Evolutionary conservation across 805 yeast genomes (phyloP), one percentile per base, ranked within the genome.

Genomic region (Cephaloascus fragrans): DNA sequence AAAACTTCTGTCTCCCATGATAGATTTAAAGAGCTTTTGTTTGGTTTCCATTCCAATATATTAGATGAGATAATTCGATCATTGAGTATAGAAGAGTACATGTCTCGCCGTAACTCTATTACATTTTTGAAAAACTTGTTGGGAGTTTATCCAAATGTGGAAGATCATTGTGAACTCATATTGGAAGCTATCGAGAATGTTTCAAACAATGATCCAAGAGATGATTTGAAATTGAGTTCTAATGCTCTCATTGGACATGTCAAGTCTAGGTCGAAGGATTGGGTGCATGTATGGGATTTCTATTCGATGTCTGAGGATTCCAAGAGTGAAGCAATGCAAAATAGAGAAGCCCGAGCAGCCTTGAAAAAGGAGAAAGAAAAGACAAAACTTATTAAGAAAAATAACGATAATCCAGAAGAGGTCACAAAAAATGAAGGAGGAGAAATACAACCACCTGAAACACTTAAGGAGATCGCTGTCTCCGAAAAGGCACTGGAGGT

Each of bases 51-150:
- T 50, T 45, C 57, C 2, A 49, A 52, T 1, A 53, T 84, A 5
- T 56, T 77, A 12, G 54, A 57, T 2, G 73, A 71, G 23, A 45
- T 79, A 8, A 46, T 55, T 8, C 46, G 53, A 2, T 64, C 78
- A 3, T 57, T 82, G 34, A 50, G 54, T 16, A 69, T 73, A 4
- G 55, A 61, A 3, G 82, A 81, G 40, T 89, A 87, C 54, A 82
- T 84, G 76, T 78, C 83, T 2, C 71, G 93, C 38, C 74, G 88
- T 40, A 89, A 88, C 57, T 75, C 86, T 3, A 83, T 88, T 42
- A 81, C 84, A 1, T 75, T 86, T 48, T 62, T 88, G 63, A 85
- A 81, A 52, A 77, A 77, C 46, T 57, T 81, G 34, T 59, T 80
- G 16, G 69, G 71, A 2, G 68, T 72, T 14, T 87, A 76, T 52